Evolutionary conservation across 768 basidiomycete genomes (phyloP), one percentile per base, ranked within the genome.

Genomic region (Pleurotus citrinopileatus): DNA sequence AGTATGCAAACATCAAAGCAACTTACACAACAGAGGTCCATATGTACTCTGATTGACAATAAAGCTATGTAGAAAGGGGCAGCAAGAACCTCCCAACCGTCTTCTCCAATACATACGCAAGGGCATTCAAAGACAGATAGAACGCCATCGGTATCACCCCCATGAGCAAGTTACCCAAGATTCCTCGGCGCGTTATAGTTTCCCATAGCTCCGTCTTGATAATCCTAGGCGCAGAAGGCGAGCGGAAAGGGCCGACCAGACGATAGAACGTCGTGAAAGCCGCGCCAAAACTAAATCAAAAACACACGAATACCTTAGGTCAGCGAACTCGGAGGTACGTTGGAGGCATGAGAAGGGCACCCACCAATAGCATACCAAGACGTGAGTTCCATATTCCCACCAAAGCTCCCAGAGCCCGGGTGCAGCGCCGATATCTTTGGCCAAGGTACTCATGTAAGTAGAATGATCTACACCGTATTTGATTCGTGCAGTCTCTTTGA

Each of bases 391-490:
- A 60, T 83, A 73, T 22, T 74, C 66, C 50, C 67, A 50, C 72
- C 75, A 80, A 1, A 84, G 66, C 48, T 78, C 68, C 54, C 63
- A 65, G 6, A 84, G 66, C 2, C 73, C 70, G 13, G 83, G 83
- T 1, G 78, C 74, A 4, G 77, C 76, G 8, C 79, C 78, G 34
- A 84, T 79, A 59, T 84, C 83, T 48, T 72, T 74, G 3, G 82
- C 82, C 8, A 85, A 64, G 0, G 79, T 81, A 34, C 76, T 74
- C 71, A 80, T 79, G 63, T 84, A 84, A 54, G 75, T 66, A 13
- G 73, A 72, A 61, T 83, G 78, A 56, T 84, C 82, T 3, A 83
- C 82, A 6, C 82, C 82, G 60, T 85, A 83, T 61, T 76, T 75
- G 43, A 85, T 84, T 7, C 83, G 65, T 1, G 79, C 74, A 13